Base-by-base conservation (phyloP, 148 eudicot species). In the Euryodendron excelsum region DNA sequence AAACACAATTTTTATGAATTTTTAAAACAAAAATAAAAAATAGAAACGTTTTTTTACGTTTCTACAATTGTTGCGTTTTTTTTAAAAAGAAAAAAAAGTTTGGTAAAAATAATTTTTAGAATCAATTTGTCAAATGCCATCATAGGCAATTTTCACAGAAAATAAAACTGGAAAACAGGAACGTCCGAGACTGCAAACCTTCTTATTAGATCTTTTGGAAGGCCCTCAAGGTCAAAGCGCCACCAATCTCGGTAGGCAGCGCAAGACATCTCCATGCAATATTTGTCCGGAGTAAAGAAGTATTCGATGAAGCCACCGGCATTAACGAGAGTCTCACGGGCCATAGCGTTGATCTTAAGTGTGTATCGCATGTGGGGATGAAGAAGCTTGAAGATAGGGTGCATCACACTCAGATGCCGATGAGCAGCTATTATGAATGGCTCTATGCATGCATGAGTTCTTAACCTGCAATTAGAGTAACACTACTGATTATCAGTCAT, bases 351-450 rank as follows among this genome's bases (percentile, higher is more conserved):
- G 17, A 76, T 56, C 23, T 60, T 55, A 17, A 87, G 34, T 0
- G 85, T 78, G 65, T 87, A 74, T 45, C 79, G 67, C 83, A 80
- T 82, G 75, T 87, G 88, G 0, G 88, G 86, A 4, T 76, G 62
- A 13, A 87, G 75, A 21, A 87, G 86, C 79, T 85, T 87, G 66
- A 74, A 81, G 31, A 87, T 79, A 23, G 90, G 90, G 62, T 87
- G 90, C 86, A 87, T 73, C 28, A 74, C 82, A 79, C 88, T 87
- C 34, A 87, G 58, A 13, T 85, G 86, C 60, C 86, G 71, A 60
- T 87, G 86, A n/a, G 90, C 79, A 27, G 86, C 82, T 62, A 87
- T 58, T 33, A 83, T 70, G 33, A 82, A 87, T 30, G 87, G 86
- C 41, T 87, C 90, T 77, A 85, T 66, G 37, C 79, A 60, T 14